Base-by-base conservation (phyloP, 2,329 filamentous ascomycete species). In the Grosmannia clavigera region DNA sequence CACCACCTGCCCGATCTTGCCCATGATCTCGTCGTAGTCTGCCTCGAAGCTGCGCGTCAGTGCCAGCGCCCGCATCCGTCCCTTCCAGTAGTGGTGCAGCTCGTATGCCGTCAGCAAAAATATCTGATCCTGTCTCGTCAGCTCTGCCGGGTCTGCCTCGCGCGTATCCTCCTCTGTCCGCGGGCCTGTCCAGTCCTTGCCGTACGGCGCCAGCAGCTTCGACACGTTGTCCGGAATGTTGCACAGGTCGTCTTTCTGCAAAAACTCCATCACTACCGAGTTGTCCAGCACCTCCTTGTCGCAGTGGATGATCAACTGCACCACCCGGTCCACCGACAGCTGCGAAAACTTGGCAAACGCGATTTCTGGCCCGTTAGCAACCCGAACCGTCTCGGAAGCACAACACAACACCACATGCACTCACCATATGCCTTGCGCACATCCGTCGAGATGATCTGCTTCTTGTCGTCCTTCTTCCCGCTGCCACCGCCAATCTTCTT, bases 61-160 rank as follows among this genome's bases (percentile, higher is more conserved):
- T 2, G 86, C 81, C 65, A 99, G 80, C 46, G 94, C 94, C 66
- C 94, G 84, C 86, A 97, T 97, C 72, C 94, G 86, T 63, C 90
- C 90, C 79, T 96, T 96, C 94, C 94, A 99, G 76, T 99, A 99
- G 71, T 96, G 92, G 66, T 95, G 91, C 65, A 97, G 77, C 72
- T 99, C 94, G 68, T 88, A 97, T 1, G 92, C 90, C 5, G 94
- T 97, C 70, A 87, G 89, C 31, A 99, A 78, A 71, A 92, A 99
- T 60, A 99, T 88, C 73, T 97, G 92, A 75, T 99, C 94, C 72
- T 97, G 91, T 63, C 92, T 81, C 3, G 92, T 96, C 58, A 99
- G 83, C 69, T 99, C 94, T 6, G 72, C 74, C 0, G 92, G 92
- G 72, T 97, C 92, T 68, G 87, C 83, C 71, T 99, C 94, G 59